Evolutionary conservation across 371 early-diverging fungal genomes (phyloP), one percentile per base, ranked within the genome.

Genomic region (Rozella allomycis): DNA sequence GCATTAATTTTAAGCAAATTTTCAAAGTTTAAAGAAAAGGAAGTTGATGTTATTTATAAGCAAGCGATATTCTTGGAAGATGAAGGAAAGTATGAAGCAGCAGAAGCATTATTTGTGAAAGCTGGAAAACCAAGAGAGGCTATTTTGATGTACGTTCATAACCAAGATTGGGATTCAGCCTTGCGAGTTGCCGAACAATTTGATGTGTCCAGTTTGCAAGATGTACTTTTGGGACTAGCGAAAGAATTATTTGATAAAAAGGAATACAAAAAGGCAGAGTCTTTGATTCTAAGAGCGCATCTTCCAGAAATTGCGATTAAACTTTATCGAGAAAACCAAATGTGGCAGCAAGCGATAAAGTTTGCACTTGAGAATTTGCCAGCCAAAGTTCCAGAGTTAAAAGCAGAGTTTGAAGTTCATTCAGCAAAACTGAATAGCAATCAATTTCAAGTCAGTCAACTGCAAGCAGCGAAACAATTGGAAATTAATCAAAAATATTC

Each of bases 51-150:
- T 6, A 58, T 60, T 35, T 58, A 52, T 46, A 55, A 58, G 29
- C 67, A 66, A 28, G 67, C 63, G 17, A 58, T 66, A 59, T 55
- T 36, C 36, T 41, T 60, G 17, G 67, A 66, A 27, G 67, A 66
- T 45, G 54, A 60, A 20, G 67, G 67, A 20, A 52, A 54, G 34
- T 62, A 59, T 44, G 47, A 50, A 23, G 67, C 62, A 22, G 67
- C 67, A 22, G 58, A 66, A 33, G 43, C 38, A 20, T 61, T 58
- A 3, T 66, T 66, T 33, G 50, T 63, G 22, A 35, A 50, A 6
- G 60, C 56, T 7, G 58, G 54, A 23, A 66, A 66, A 31, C 63
- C 67, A 10, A 50, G 54, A 33, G 67, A 66, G 33, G 67, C 67
- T 1, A 60, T 66, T 18, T 42, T 62, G 12, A 66, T 66, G 67